phyloP scores from a whole-genome alignment of 257 asterid species.

The Lavandula angustifolia region DNA sequence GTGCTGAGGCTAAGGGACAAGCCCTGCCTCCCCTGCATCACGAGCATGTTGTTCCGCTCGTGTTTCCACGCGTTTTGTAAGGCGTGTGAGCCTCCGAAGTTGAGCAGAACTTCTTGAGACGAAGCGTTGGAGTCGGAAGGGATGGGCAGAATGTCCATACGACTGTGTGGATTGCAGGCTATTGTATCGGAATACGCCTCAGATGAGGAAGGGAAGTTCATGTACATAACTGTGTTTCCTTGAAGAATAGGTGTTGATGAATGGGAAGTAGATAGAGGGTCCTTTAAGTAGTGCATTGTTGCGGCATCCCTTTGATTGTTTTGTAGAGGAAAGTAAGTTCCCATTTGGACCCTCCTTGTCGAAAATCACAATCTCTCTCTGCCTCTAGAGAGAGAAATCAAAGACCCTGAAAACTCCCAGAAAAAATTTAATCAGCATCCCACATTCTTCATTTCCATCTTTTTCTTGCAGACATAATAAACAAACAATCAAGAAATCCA shows the following conservation, averaged over 20 bases:
- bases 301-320: constrained; percentile 55
- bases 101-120: constrained; percentile 47
- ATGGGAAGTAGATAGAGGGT: constrained; percentile 49
- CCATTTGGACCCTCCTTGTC: constrained; percentile 40
- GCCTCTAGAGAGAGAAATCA: constrained; percentile 23
- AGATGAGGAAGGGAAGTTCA: constrained; percentile 63
- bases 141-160: constrained; percentile 36
- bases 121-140: constrained; percentile 46
- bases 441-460: neutral
- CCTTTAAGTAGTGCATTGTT: constrained; percentile 57
- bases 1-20: constrained; percentile 80
- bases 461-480: constrained; percentile 5
- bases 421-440: constrained; percentile 3
- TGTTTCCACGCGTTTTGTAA: constrained; percentile 52
- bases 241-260: constrained; percentile 44
- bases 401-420: constrained; percentile 27
- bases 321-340: constrained; percentile 55
- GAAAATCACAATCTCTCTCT: constrained; percentile 14
- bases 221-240: constrained; percentile 52
- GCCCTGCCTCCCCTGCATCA: constrained; percentile 62
- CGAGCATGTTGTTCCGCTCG: constrained; percentile 42
- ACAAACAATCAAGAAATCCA: constrained; percentile 22
- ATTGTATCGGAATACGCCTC: constrained; percentile 48
- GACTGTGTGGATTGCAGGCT: constrained; percentile 41
- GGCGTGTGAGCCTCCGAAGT: constrained; percentile 47